Conservation (phyloP, 2,329 filamentous ascomycete species). For the Fusarium sororula region DNA sequence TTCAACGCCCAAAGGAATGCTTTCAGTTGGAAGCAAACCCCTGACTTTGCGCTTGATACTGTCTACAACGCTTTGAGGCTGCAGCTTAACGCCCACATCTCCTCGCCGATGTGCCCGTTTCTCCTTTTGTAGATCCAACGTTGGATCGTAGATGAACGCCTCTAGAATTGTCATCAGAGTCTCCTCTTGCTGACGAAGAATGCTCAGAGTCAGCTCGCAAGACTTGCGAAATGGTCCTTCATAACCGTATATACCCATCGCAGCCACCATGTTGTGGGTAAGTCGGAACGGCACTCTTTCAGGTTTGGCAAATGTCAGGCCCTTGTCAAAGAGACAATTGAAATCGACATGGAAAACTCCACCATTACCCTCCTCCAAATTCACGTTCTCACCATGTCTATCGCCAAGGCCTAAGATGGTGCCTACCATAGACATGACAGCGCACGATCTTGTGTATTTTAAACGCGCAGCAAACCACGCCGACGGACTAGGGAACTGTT, state of each 20-base stretch:
- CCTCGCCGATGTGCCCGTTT: constrained; percentile 56
- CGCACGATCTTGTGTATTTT: constrained; percentile 90
- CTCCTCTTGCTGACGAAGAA: constrained; percentile 91
- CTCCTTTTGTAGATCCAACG: constrained; percentile 84
- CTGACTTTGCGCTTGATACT: constrained; percentile 87
- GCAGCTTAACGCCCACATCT: constrained; percentile 59
- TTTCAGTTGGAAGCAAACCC: constrained; percentile 85
- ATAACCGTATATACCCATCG: constrained; percentile 94
- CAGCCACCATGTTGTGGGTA: constrained; percentile 98
- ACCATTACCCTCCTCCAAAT: constrained; percentile 92
- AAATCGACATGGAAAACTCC: constrained; percentile 98
- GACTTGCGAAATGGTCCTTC: constrained; percentile 93
- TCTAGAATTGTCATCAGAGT: constrained; percentile 97
- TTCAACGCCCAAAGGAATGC: constrained; percentile 91
- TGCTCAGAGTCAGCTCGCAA: constrained; percentile 85
- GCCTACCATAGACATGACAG: constrained; percentile 99
- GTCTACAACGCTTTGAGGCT: constrained; percentile 81
- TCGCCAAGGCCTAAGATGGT: constrained; percentile 94
- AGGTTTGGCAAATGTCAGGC: constrained; percentile 91
- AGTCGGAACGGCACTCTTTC: constrained; percentile 95
- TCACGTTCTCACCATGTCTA: constrained; percentile 95
- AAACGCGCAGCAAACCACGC: constrained; percentile 91
- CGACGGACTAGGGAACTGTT: constrained; percentile 92
- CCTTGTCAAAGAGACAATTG: constrained; percentile 99
- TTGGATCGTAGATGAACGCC: constrained; percentile 96